Base-by-base conservation (phyloP, 768 basidiomycete genomes). In the Neoboletus magnificus region DNA sequence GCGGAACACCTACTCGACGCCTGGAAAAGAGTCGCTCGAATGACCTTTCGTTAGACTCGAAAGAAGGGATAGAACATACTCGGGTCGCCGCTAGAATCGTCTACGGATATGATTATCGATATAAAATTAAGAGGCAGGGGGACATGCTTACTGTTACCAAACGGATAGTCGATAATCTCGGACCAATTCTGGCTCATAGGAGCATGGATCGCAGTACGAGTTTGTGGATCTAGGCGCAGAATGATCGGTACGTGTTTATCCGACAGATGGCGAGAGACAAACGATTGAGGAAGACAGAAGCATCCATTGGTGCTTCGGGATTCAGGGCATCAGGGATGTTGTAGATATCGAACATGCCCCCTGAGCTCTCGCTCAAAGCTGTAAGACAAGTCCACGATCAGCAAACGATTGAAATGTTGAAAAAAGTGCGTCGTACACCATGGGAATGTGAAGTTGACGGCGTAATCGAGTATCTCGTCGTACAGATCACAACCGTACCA, bases 381-480 rank as follows among this genome's bases (percentile, higher is more conserved):
- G 37, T n/a, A 35, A 30, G 1, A 46, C n/a, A 22, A 36, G 18
- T 16, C 27, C 3, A 5, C 29, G 12, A 18, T 60, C 52, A 63
- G 50, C 6, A 15, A 20, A 63, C n/a, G 47, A 32, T 55, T 40
- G 29, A 23, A 54, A 35, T 13, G 43, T 16, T 27, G 30, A 8
- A 23, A 41, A 7, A 22, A 57, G n/a, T 41, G 39, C 6, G 29
- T 18, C 77, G 22, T 71, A 82, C 76, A 62, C 80, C 79, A 81
- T 2, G 88, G 88, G 64, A 77, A 82, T 1, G 87, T 86, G 63
- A 77, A 89, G 64, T 90, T 91, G 55, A 82, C 49, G 16, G 87
- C 85, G 59, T 89, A 89, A 69, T 89, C 87, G 32, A 86, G 62
- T 70, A 85, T 79, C 72, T 85, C 82, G 54, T 84, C 80, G 46